Percentiles rank a stretch among this genome's conserved stretches.
Evolutionary conservation across 1,284 basidiomycete genomes (phyloP).

Genomic region (Marasmius fiardii): DNA sequence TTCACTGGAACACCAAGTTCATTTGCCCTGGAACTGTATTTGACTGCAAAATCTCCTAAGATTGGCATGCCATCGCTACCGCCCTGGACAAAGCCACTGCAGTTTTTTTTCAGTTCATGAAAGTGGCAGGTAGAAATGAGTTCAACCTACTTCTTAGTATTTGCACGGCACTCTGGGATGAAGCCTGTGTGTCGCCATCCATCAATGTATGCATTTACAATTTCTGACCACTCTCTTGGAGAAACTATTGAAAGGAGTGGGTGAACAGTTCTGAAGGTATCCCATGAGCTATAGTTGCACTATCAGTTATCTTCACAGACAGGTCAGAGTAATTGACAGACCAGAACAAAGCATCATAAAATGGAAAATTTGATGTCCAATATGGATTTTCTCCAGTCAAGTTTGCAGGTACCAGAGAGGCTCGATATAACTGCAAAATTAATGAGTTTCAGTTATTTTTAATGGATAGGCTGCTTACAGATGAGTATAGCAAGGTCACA

Average conservation of each 20-base stretch:
- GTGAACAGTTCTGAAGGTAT: slow-evolving; percentile 47
- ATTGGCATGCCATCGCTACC: slow-evolving; percentile 49
- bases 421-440: slow-evolving; percentile 50
- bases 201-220: slow-evolving; percentile 46
- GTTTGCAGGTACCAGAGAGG: slow-evolving; percentile 48
- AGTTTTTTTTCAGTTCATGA: background rate
- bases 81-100: slow-evolving; percentile 46
- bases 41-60: slow-evolving; percentile 46
- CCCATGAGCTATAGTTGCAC: slow-evolving; percentile 43
- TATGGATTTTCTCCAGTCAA: slow-evolving; percentile 47
- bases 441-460: background rate
- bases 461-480: no score
- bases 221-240: slow-evolving; percentile 41
- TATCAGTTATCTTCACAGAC: no score
- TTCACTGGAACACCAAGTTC: slow-evolving; percentile 39
- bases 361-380: slow-evolving; percentile 38
- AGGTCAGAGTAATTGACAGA: no score
- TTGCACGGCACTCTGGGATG: slow-evolving; percentile 45
- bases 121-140: background rate
- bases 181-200: slow-evolving; percentile 47
- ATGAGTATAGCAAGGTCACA: slow-evolving; percentile 43
- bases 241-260: slow-evolving; percentile 41
- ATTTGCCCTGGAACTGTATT: slow-evolving; percentile 34
- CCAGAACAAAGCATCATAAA: slow-evolving; percentile 47
- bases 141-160: slow-evolving; percentile 41